Evolutionary conservation across 2,329 filamentous ascomycete genomes (phyloP).

Genomic region (Ilyonectria destructans): DNA sequence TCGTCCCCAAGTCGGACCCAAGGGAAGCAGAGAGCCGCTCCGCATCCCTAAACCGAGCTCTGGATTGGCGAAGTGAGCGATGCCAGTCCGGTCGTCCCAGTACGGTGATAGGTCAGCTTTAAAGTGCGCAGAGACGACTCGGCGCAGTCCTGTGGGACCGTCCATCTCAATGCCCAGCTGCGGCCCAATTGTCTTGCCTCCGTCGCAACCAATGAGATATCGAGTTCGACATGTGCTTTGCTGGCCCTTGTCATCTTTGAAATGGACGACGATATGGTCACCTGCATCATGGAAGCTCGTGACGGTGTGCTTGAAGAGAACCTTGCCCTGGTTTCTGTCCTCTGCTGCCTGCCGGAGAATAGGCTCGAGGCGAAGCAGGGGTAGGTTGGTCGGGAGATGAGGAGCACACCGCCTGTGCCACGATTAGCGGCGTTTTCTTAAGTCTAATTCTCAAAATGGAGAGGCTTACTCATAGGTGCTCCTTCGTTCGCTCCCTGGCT

Average conservation of each 20-base stretch:
- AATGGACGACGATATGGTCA: not conserved
- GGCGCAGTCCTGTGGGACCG: not conserved
- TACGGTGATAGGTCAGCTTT: conserved; percentile 6
- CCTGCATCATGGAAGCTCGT: not conserved
- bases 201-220: conserved; percentile 8
- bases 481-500: not conserved
- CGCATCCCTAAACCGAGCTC: not conserved
- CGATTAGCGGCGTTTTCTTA: not conserved
- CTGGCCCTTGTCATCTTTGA: not conserved
- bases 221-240: not conserved
- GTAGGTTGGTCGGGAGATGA: conserved; percentile 3
- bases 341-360: conserved; percentile 1
- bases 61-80: conserved; percentile 2
- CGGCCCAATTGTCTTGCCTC: conserved; percentile 1
- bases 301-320: conserved; percentile 1
- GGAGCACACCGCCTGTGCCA: not conserved
- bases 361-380: conserved; percentile 3
- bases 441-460: not conserved
- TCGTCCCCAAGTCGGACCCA: conserved; percentile 9
- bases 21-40: not conserved
- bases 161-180: conserved; percentile 2
- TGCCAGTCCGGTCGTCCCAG: conserved; percentile 6
- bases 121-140: conserved; percentile 1
- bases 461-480: not conserved
- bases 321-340: conserved; percentile 4